phyloP scores from a whole-genome alignment of 208 protist genomes.

The Trypanosoma scelopori region DNA sequence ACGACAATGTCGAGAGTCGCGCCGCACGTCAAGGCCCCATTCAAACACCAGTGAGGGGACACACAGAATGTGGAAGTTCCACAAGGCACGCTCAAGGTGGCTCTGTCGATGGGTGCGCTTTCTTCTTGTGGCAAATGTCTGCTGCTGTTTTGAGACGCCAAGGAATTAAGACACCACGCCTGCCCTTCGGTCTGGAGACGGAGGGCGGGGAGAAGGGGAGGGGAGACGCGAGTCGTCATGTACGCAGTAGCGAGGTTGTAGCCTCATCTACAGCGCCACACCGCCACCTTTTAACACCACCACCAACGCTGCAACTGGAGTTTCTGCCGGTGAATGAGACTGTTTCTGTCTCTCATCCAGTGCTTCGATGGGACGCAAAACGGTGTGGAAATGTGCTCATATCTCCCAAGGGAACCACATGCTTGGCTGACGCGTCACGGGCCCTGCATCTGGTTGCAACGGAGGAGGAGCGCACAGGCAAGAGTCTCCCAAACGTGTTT shows the following conservation, averaged over 20 bases:
- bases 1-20: background rate
- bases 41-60: background rate
- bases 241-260: background rate
- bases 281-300: conserved; percentile 21
- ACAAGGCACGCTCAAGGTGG: background rate
- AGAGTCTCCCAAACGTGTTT: conserved; percentile 23
- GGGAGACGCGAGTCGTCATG: background rate
- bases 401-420: conserved; percentile 44
- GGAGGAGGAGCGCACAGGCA: conserved; percentile 24
- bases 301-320: background rate
- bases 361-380: conserved; percentile 45
- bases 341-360: conserved; percentile 4
- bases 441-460: conserved; percentile 34
- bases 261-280: background rate
- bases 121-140: background rate
- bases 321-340: background rate
- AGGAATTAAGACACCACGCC: conserved; percentile 6
- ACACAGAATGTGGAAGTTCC: background rate
- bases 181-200: background rate
- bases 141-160: background rate
- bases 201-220: background rate
- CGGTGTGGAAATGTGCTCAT: conserved; percentile 67
- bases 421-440: conserved; percentile 43
- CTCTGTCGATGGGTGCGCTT: background rate
- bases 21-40: background rate